Evolutionary conservation across 805 yeast species (phyloP), one percentile per base, ranked within the genome.

Genomic region (Myxozyma vanderwaltii): DNA sequence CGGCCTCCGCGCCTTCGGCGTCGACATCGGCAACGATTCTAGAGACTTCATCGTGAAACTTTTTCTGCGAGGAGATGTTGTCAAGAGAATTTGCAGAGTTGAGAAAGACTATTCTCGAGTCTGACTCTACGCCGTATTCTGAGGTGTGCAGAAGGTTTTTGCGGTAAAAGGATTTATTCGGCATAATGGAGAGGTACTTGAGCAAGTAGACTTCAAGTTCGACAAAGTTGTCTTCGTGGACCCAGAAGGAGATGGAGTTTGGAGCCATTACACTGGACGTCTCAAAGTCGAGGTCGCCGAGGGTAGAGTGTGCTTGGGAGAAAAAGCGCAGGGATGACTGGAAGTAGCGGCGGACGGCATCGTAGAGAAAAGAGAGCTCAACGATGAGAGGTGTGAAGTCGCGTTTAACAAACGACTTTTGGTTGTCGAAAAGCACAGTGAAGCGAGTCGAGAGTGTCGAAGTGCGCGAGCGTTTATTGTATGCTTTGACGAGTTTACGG

Each of bases 401-500:
- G 23, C 83, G 74, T 63, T 82, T 78, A 26, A 82, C 78, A 66
- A 89, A 88, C 0, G 89, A 82, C 29, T 78, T 77, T 0, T 78
- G 77, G 58, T 81, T 79, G 7, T 74, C 69, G 41, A 79, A 71
- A 29, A 81, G 56, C 4, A 68, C 70, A 31, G 68, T 63, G 59
- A 68, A 70, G 40, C 64, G 68, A 57, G 58, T 64, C 27, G 55
- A 63, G 50, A 74, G 65, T 12, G 73, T 72, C 24, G 69, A 67
- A 29, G 75, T 72, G 1, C 68, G 50, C 2, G 81, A 76, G 71
- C 81, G 79, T 59, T 80, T 79, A 39, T 77, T 74, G 68, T 77
- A 86, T 70, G 89, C 89, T 74, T 89, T 89, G 67, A 89, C 76
- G 51, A 89, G 79, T 73, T 89, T 89, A 62, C 85, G 78, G 50